Evolutionary conservation across 257 asterid genomes (phyloP).

Genomic region (Solanum corneliomulleri): DNA sequence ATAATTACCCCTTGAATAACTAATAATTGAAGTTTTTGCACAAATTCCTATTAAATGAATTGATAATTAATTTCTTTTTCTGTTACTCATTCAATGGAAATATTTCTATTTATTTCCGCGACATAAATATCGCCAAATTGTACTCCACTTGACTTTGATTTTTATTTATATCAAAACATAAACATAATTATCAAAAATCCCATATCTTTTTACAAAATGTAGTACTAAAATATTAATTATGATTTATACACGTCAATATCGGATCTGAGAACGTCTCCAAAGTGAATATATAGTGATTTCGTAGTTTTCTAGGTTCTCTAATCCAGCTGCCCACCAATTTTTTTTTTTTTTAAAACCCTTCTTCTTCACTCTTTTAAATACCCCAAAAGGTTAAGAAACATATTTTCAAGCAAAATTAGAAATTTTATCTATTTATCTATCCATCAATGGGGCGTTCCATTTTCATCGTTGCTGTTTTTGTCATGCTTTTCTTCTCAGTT

Average conservation of each 20-base stretch:
- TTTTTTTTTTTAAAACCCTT: background rate
- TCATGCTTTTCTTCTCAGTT: conserved; percentile 19
- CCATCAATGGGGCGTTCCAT: background rate
- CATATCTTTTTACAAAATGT: too few relatives aligned
- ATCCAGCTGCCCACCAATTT: background rate
- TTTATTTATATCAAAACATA: background rate
- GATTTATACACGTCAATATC: background rate
- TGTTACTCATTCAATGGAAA: background rate
- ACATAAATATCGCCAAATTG: background rate
- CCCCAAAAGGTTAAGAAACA: background rate
- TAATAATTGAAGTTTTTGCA: too few relatives aligned
- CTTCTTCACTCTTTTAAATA: background rate
- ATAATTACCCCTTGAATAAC: too few relatives aligned
- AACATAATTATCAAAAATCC: background rate
- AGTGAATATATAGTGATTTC: background rate
- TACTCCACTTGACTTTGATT: background rate
- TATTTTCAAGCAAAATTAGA: background rate
- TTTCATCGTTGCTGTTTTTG: conserved; percentile 4
- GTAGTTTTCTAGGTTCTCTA: background rate
- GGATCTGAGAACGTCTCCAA: conserved; percentile 2
- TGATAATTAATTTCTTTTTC: too few relatives aligned
- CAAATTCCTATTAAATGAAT: too few relatives aligned
- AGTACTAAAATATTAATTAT: background rate
- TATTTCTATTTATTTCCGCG: too few relatives aligned
- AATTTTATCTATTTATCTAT: background rate